These are phyloP conservation scores for Fusarium veterinarium DNA, from an alignment of 2,329 filamentous ascomycete genomes.

Conservation along the genomic window DNA sequence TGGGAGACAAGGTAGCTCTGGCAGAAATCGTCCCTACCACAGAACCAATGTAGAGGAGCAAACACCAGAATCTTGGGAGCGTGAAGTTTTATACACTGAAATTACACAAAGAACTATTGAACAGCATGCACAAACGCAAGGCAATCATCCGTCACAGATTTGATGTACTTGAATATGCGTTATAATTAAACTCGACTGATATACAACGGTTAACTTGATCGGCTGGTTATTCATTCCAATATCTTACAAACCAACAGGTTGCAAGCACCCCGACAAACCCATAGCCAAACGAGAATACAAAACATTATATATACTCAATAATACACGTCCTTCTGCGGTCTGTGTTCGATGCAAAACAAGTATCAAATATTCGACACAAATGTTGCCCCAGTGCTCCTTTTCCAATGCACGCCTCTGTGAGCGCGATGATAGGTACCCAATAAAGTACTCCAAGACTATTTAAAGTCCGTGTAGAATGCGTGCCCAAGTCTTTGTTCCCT, in stretches of 20 bases:
- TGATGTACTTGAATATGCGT: background rate
- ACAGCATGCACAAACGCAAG: background rate
- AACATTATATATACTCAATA: conserved; percentile 46
- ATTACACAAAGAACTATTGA: background rate
- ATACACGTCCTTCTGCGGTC: conserved; percentile 16
- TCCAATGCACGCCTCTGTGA: conserved; percentile 29
- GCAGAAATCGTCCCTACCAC: background rate
- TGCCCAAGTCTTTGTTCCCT: conserved; percentile 15
- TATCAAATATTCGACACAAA: conserved; percentile 7
- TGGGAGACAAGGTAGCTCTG: background rate
- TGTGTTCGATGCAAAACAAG: conserved; percentile 25
- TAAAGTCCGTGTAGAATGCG: conserved; percentile 12
- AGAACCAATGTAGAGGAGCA: background rate
- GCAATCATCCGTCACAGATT: background rate
- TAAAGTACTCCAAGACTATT: conserved; percentile 24
- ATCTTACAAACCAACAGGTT: conserved; percentile 27
- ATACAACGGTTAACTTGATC: conserved; percentile 15
- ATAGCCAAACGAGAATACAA: conserved; percentile 39
- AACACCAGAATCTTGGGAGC: background rate
- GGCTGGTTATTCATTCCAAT: background rate
- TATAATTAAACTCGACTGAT: conserved; percentile 8
- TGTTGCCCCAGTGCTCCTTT: conserved; percentile 27
- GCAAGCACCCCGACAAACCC: conserved; percentile 19
- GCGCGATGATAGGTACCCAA: conserved; percentile 26
- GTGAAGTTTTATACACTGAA: background rate